Conservation (phyloP, 1,139 yeast species). For the Debaryomyces sp. region DNA sequence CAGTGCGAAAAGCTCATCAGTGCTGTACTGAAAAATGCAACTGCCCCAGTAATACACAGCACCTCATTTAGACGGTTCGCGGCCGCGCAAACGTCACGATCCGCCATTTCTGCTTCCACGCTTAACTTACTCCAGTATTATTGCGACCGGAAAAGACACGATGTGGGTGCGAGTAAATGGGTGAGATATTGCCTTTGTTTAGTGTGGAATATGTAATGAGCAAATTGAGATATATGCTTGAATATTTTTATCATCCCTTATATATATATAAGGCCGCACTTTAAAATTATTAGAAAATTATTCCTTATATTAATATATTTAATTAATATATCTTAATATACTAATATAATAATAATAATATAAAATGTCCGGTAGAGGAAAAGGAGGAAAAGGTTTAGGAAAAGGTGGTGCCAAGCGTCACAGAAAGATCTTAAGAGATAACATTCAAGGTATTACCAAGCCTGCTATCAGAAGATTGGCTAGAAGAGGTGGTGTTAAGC, state of each 20-base stretch:
- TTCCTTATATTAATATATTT: neutral
- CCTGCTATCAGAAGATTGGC: conserved; percentile 99
- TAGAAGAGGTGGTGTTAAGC: conserved; percentile 99
- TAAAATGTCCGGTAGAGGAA: conserved; percentile 97
- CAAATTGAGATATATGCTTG: neutral
- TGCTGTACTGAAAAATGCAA: neutral
- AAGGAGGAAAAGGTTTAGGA: conserved; percentile 99
- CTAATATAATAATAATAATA: conserved; percentile 28
- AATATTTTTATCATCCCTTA: neutral
- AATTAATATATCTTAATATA: conserved; percentile 1
- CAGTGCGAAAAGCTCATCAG: neutral
- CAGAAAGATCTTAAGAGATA: conserved; percentile 99
- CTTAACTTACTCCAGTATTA: neutral
- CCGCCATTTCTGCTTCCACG: neutral
- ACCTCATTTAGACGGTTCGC: neutral
- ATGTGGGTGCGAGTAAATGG: neutral
- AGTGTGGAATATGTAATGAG: neutral
- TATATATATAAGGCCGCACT: conserved; percentile 6
- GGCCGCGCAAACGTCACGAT: conserved; percentile 1
- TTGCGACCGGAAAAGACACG: conserved; percentile 5
- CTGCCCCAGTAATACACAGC: neutral
- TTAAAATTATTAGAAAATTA: neutral
- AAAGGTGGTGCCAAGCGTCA: conserved; percentile 99
- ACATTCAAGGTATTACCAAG: conserved; percentile 99
- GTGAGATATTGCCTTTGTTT: conserved; percentile 2